Evolutionary conservation across 2,329 filamentous ascomycete species (phyloP).

Genomic region (Pestalotiopsis sp.): DNA sequence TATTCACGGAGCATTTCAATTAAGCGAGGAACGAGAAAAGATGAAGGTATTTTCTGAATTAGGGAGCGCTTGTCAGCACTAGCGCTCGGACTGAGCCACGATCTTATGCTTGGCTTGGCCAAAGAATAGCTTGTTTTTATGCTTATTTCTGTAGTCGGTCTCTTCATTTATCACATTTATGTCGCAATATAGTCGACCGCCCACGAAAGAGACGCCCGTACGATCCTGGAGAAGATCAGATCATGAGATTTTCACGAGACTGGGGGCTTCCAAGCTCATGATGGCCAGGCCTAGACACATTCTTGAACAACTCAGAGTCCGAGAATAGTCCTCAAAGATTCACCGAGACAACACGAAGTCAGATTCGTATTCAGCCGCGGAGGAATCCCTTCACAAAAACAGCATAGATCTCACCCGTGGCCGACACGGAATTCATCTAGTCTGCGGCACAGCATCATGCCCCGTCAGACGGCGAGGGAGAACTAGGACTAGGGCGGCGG

Average conservation of each 20-base stretch:
- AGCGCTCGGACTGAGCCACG: background rate
- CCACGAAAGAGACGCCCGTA: background rate
- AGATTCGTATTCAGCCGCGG: background rate
- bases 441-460: background rate
- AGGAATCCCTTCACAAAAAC: background rate
- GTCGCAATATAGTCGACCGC: background rate
- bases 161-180: background rate
- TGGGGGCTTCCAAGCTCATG: background rate
- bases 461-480: background rate
- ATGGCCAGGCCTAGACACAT: background rate
- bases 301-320: too few species aligned
- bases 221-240: background rate
- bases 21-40: background rate
- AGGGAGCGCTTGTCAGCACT: background rate
- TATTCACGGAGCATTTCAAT: background rate
- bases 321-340: background rate
- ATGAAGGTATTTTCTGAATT: background rate
- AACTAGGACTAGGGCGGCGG: background rate
- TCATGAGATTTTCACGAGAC: background rate
- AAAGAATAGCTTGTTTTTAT: background rate
- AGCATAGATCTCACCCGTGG: background rate
- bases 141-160: background rate
- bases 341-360: background rate
- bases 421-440: background rate
- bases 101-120: background rate